A percentile compares a stretch with the other conserved stretches of the same genome.
These are phyloP conservation scores for Priceomyces fermenticarens DNA, from an alignment of 805 yeast genomes.

Conservation along the genomic window DNA sequence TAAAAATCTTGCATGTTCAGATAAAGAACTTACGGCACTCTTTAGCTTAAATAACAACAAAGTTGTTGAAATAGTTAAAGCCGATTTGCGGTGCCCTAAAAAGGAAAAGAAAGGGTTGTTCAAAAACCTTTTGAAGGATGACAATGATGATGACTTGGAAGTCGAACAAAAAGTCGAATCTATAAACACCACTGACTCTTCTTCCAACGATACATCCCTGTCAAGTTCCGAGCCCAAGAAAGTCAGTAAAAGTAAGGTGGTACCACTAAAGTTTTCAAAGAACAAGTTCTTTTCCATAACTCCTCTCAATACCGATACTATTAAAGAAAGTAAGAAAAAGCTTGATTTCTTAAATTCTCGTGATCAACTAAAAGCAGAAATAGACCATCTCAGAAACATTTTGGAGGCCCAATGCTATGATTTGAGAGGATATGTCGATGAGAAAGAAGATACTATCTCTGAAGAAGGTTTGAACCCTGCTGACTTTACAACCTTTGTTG, in stretches of 20 bases:
- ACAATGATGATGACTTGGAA: conserved; percentile 18
- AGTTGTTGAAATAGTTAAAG: conserved; percentile 43
- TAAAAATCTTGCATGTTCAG: conserved; percentile 40
- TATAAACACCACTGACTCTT: no score
- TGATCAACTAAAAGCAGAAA: conserved; percentile 52
- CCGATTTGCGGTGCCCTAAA: conserved; percentile 44
- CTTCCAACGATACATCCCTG: neutral
- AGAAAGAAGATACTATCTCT: conserved; percentile 47
- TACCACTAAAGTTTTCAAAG: conserved; percentile 14
- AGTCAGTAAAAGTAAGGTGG: conserved; percentile 8
- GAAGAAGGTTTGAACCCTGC: conserved; percentile 16
- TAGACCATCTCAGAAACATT: conserved; percentile 60
- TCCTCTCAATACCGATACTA: conserved; percentile 38
- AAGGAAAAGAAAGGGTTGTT: conserved; percentile 18
- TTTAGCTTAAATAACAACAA: conserved; percentile 49
- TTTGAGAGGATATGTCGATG: conserved; percentile 58
- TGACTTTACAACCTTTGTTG: conserved; percentile 25
- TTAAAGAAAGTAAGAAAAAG: conserved; percentile 45
- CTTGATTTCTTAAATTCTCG: conserved; percentile 50
- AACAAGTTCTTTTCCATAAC: conserved; percentile 11
- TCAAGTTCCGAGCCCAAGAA: conserved; percentile 5
- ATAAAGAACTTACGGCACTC: conserved; percentile 32
- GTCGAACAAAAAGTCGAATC: conserved; percentile 1
- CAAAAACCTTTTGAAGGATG: conserved; percentile 22
- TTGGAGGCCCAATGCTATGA: conserved; percentile 75